Evolutionary conservation across 2,329 filamentous ascomycete species (phyloP).

Genomic region (Zymoseptoria ardabiliae): DNA sequence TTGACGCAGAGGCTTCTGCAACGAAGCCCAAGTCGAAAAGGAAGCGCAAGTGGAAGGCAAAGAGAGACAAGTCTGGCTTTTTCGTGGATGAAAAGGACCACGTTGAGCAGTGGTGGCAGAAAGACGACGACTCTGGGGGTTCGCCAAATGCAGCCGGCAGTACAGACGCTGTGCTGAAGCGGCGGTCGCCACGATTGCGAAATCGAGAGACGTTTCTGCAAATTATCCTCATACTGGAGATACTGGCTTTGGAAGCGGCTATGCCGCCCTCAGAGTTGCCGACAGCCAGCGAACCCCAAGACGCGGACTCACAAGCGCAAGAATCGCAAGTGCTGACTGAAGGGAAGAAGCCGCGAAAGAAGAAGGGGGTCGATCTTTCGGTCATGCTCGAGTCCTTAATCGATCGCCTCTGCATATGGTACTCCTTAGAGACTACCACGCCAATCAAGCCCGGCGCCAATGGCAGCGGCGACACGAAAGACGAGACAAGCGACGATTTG

Average conservation of each 20-base stretch:
- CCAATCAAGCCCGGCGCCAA: slow-evolving; percentile 32
- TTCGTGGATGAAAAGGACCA: slow-evolving; percentile 60
- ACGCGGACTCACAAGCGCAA: slow-evolving; percentile 9
- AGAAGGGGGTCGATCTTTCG: slow-evolving; percentile 59
- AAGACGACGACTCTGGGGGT: slow-evolving; percentile 41
- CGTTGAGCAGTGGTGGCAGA: slow-evolving; percentile 64
- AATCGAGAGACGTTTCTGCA: slow-evolving; percentile 74
- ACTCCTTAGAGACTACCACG: slow-evolving; percentile 61
- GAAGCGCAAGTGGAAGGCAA: slow-evolving; percentile 55
- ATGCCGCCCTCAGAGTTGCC: slow-evolving; percentile 13
- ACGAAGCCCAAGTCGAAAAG: slow-evolving; percentile 32
- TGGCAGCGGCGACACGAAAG: slow-evolving; percentile 16
- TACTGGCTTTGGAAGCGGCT: slow-evolving; percentile 58
- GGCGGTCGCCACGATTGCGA: slow-evolving; percentile 58
- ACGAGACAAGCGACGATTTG: slow-evolving; percentile 51
- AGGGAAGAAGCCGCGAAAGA: slow-evolving; percentile 37
- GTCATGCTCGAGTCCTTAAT: slow-evolving; percentile 64
- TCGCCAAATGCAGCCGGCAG: slow-evolving; percentile 36
- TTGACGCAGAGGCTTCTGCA: slow-evolving; percentile 12
- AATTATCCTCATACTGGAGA: slow-evolving; percentile 71
- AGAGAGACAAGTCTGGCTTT: slow-evolving; percentile 59
- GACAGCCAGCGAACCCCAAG: slow-evolving; percentile 27
- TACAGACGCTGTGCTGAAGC: slow-evolving; percentile 45
- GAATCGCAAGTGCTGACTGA: slow-evolving; percentile 1
- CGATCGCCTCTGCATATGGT: slow-evolving; percentile 77